Evolutionary conservation across 345 rosid species (phyloP).

Genomic region (Limnanthes douglasii): DNA sequence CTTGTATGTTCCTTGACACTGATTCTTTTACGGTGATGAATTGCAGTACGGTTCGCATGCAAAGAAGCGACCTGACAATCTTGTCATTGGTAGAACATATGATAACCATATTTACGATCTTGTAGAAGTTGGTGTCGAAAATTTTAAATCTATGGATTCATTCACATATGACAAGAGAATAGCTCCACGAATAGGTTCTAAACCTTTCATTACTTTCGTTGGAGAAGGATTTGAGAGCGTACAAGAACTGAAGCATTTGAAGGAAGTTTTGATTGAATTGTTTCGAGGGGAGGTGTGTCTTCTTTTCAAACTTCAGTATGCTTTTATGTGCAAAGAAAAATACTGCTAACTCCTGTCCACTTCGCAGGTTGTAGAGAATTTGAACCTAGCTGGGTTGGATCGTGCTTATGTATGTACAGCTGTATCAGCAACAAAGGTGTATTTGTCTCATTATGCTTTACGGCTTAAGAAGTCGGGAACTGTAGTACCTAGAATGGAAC

Average conservation of each 20-base stretch:
- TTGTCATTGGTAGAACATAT: constrained; percentile 69
- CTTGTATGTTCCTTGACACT: too few relatives aligned
- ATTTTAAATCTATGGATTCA: constrained; percentile 49
- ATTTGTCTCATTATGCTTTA: constrained; percentile 71
- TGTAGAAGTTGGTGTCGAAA: constrained; percentile 87
- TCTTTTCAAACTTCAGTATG: neutral
- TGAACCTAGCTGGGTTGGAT: constrained; percentile 78
- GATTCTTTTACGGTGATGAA: neutral
- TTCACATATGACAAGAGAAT: constrained; percentile 63
- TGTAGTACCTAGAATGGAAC: constrained; percentile 78
- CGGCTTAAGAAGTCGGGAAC: constrained; percentile 82
- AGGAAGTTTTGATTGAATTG: constrained; percentile 76
- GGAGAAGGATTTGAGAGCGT: constrained; percentile 85
- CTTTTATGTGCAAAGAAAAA: neutral
- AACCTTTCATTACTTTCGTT: constrained; percentile 65
- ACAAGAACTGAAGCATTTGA: constrained; percentile 70
- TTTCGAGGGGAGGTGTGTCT: constrained; percentile 66
- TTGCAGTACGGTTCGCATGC: constrained; percentile 80
- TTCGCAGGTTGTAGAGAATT: constrained; percentile 69
- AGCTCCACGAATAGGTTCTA: constrained; percentile 62
- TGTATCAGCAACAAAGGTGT: constrained; percentile 43
- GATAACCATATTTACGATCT: constrained; percentile 83
- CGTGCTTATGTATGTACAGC: constrained; percentile 83
- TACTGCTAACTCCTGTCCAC: too few relatives aligned
- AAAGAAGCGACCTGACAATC: constrained; percentile 87